These are phyloP conservation scores for Vanilla planifolia DNA, from an alignment of 106 monocot genomes.

Conservation along the genomic window DNA sequence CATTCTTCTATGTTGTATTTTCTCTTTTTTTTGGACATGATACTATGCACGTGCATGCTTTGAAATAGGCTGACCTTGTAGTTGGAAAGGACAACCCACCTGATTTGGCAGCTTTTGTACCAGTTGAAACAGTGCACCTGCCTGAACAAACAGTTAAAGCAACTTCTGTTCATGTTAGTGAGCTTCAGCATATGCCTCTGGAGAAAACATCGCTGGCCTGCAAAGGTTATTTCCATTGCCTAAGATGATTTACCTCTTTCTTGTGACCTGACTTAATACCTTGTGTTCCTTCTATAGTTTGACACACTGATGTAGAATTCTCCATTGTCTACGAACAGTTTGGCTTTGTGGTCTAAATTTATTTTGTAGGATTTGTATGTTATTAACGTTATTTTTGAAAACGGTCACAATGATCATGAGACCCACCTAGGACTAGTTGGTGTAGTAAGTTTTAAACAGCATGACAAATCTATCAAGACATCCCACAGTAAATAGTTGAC, in stretches of 20 bases:
- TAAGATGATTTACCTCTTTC: not conserved
- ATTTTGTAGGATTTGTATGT: too few relatives aligned
- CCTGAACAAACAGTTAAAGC: conserved; percentile 22
- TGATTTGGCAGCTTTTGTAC: conserved; percentile 78
- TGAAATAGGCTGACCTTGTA: conserved; percentile 45
- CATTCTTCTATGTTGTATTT: conserved; percentile 2
- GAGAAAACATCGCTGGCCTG: conserved; percentile 22
- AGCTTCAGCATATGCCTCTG: conserved; percentile 16
- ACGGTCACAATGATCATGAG: too few relatives aligned
- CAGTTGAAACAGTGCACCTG: conserved; percentile 32
- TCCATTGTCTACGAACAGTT: too few relatives aligned
- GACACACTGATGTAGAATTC: too few relatives aligned
- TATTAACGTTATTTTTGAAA: too few relatives aligned
- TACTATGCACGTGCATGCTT: conserved; percentile 3
- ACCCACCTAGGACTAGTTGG: too few relatives aligned
- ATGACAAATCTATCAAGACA: too few relatives aligned
- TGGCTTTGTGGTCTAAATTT: too few relatives aligned
- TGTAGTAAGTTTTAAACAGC: too few relatives aligned
- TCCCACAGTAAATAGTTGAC: too few relatives aligned
- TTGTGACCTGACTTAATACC: not conserved
- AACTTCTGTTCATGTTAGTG: conserved; percentile 13
- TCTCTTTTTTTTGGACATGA: not conserved
- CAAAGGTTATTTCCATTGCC: not conserved
- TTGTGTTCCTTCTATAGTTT: too few relatives aligned
- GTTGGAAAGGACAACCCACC: conserved; percentile 92